Evolutionary conservation across 305 asterid species (phyloP), one percentile per base, ranked within the genome.

Genomic region (Euphrasia arctica): DNA sequence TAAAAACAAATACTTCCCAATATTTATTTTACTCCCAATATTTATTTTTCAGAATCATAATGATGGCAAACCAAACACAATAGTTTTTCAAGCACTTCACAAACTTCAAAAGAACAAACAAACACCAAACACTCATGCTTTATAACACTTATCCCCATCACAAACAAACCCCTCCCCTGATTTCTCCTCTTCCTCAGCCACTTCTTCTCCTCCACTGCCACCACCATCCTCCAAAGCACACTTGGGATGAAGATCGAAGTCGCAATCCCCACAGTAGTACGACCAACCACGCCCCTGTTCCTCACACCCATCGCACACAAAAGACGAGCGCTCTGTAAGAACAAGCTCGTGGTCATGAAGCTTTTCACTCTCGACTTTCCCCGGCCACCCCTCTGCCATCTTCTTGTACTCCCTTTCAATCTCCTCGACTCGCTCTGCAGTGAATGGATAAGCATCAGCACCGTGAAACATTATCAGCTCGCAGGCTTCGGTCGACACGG

Each of bases 311-410:
- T 91, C 92, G 34, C 98, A 91, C 5, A 0, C 14, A 58, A 77
- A 91, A 14, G 27, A 39, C 71, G 4, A 31, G 22, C 78, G 85
- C 74, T 67, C 78, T 1, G 82, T 74, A 28, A 86, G 92, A 15
- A 59, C 71, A 57, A 91, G 95, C 71, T 89, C 90, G 29, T 91
- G 94, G 1, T 72, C 81, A 9, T 91, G 98, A 27, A 68, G 41
- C 2, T 28, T 54, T 9, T 59, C 51, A 12, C 54, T 54, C 69
- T 76, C 67, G 73, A 45, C 64, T 66, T 79, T 81, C 83, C 78
- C 76, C 14, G 98, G 95, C 96, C 89, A 89, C 51, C 70, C 79
- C 74, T 80, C 92, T 0, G 84, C 85, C 92, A 85, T 78, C 66
- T 87, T 92, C 72, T 81, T 82, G 31, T 47, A 39, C 34, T 75